Conservation (phyloP, 768 basidiomycete genomes). For the Termitomyces sp. region DNA sequence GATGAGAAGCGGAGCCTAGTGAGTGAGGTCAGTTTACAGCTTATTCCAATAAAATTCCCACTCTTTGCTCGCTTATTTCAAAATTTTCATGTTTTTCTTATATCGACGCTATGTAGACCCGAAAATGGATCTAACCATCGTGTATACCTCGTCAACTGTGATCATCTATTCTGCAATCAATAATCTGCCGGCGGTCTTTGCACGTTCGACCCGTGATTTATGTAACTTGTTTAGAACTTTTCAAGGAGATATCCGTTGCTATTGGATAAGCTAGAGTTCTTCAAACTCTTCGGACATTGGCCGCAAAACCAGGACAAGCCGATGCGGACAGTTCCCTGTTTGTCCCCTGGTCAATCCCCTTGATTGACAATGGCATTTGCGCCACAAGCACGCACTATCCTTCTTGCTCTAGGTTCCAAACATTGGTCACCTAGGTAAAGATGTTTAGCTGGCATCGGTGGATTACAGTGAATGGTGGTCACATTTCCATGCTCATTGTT, state of each 20-base stretch:
- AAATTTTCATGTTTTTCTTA: not conserved
- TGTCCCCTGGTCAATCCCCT: not conserved
- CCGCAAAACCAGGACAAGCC: not conserved
- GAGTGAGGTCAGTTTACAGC: not conserved
- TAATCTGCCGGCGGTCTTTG: not conserved
- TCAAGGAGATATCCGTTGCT: not conserved
- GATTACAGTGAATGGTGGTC: too few species aligned
- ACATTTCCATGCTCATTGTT: too few species aligned
- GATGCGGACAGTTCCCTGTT: not conserved
- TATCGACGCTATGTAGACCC: not conserved
- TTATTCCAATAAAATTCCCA: not conserved
- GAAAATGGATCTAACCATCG: not conserved
- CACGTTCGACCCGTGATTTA: too few species aligned
- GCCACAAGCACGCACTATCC: not conserved
- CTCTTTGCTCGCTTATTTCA: not conserved
- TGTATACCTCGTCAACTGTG: not conserved
- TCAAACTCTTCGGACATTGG: not conserved
- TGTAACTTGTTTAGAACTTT: not conserved
- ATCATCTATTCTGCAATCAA: not conserved
- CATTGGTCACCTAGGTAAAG: not conserved
- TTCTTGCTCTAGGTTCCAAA: not conserved
- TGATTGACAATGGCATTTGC: not conserved
- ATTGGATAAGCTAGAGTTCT: not conserved
- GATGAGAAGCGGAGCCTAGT: constrained; percentile 32
- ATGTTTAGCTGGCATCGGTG: not conserved